Conservation (phyloP, 306 rosid genomes). For the Elaeagnus macrophylla region DNA sequence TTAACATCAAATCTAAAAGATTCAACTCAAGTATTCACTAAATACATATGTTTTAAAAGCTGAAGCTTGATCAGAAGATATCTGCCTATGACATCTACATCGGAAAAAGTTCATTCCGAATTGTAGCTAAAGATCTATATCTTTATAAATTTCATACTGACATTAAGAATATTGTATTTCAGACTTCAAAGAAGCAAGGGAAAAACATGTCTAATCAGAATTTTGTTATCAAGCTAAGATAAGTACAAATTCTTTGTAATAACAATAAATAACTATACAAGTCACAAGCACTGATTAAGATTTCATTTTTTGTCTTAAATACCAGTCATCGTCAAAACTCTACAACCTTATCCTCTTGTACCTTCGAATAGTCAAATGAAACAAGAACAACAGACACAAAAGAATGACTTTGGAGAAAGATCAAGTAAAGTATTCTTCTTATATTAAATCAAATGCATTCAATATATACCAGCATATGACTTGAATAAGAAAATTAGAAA, state of each 20-base stretch:
- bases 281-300: constrained; percentile 15
- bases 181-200: too few species aligned
- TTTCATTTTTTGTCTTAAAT: background rate
- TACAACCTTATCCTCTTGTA: constrained; percentile 16
- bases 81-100: too few species aligned
- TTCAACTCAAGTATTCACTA: too few species aligned
- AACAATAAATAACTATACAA: constrained; percentile 9
- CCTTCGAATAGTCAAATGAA: constrained; percentile 15
- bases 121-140: too few species aligned
- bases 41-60: too few species aligned
- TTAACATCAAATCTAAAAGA: too few species aligned
- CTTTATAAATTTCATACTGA: too few species aligned
- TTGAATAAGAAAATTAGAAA: constrained; percentile 20
- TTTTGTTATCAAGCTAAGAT: too few species aligned
- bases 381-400: constrained; percentile 6
- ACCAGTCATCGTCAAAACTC: constrained; percentile 16
- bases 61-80: too few species aligned
- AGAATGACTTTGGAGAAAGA: constrained; percentile 9
- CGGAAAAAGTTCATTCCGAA: too few species aligned
- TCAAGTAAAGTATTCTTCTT: constrained; percentile 44
- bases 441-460: constrained; percentile 22
- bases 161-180: too few species aligned
- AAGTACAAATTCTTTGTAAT: background rate
- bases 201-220: too few species aligned
- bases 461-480: constrained; percentile 16